Base-by-base conservation (phyloP, 1,284 basidiomycete genomes). In the Boletellus dicymbophilus region DNA sequence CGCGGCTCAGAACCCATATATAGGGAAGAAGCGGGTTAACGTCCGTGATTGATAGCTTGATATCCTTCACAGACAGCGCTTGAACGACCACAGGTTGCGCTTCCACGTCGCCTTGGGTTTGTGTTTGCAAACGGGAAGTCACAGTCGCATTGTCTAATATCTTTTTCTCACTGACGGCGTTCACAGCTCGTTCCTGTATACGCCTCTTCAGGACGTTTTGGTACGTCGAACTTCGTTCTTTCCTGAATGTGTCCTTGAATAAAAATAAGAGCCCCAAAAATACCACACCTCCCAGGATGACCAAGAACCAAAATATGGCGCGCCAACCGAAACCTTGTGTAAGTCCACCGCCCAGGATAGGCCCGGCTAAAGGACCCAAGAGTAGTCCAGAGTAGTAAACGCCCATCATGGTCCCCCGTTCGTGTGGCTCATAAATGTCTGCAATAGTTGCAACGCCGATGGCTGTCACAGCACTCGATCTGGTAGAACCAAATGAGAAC, bases 371-470 rank as follows among this genome's bases (percentile, higher is more conserved):
- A 4, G 82, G 81, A 0, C 88, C 82, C 16, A 83, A 72, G 16
- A 81, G 71, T 3, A 81, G 82, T 16, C 81, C 80, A 22, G 77
- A 75, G 59, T 90, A 91, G 65, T 85, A 92, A n/a, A 91, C 71
- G 0, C 90, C 90, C 77, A 92, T 85, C 77, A 81, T 91, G 2
- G 80, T 80, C 1, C 93, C 93, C 23, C 93, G 76, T 60, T 93
- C 85, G 44, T 81, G 74, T 0, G 88, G 81, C 39, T 94, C 90
- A 58, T 84, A 93, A 26, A 93, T 87, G 61, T 93, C 90, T 7
- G 88, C 88, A 3, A 95, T 73, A 3, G 88, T 89, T 5, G 89
- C 91, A 1, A 91, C 90, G 6, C 92, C 93, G 37, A 93, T 81
- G 0, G 85, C 70, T 11, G 90, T 78, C 11, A 93, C 88, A 0